A percentile compares a stretch with the other conserved stretches of the same genome.
These are phyloP conservation scores for Cyberlindnera xylosilytica DNA, from an alignment of 805 yeast species.

Conservation along the genomic window DNA sequence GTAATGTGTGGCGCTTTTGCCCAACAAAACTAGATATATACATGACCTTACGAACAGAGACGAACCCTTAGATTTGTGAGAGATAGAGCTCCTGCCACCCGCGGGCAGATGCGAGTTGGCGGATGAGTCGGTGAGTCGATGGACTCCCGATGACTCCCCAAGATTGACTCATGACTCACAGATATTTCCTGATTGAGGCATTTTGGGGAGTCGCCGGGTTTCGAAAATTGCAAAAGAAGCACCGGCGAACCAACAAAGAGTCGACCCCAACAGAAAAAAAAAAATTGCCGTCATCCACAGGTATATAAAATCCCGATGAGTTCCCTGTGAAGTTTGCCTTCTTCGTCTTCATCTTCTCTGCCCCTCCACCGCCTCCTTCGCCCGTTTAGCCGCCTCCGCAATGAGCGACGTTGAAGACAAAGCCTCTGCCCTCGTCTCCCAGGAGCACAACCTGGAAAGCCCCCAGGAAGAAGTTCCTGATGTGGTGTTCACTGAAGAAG, in stretches of 20 bases:
- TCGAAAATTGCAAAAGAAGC: neutral
- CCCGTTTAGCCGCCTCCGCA: too few relatives aligned
- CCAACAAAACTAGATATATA: slow-evolving; percentile 1
- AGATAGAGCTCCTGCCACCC: too few relatives aligned
- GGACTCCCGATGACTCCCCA: slow-evolving; percentile 9
- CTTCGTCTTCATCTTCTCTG: too few relatives aligned
- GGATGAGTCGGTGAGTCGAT: too few relatives aligned
- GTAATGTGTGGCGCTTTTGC: slow-evolving; percentile 1
- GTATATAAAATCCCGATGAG: slow-evolving; percentile 14
- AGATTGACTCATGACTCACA: slow-evolving; percentile 16
- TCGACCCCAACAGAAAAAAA: neutral
- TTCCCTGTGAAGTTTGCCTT: neutral
- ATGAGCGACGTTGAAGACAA: slow-evolving; percentile 17
- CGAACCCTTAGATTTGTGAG: too few relatives aligned
- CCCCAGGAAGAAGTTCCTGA: neutral
- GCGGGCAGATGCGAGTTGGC: too few relatives aligned
- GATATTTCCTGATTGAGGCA: slow-evolving; percentile 8
- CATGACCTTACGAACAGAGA: too few relatives aligned
- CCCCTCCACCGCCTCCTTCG: too few relatives aligned
- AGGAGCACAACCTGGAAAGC: slow-evolving; percentile 5
- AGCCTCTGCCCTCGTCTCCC: slow-evolving; percentile 7
- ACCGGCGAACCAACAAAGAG: neutral
- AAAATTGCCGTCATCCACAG: too few relatives aligned
- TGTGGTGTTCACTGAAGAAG: slow-evolving; percentile 25
- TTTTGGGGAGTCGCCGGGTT: slow-evolving; percentile 8